These are phyloP conservation scores for Hypoxylon perforatum DNA, from an alignment of 495 filamentous ascomycete species.

Conservation along the genomic window DNA sequence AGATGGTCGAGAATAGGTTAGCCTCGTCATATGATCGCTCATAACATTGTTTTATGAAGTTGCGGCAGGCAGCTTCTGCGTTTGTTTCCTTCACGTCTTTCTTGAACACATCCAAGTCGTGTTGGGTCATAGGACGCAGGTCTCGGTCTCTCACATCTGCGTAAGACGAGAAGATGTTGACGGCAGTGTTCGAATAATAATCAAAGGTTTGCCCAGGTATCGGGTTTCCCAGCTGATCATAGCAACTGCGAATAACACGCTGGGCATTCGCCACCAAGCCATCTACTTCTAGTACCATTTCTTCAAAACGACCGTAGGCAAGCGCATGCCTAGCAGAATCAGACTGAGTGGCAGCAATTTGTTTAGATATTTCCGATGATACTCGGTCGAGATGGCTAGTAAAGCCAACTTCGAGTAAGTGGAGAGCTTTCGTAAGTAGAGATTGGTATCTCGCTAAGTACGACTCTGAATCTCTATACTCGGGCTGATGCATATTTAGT, in stretches of 20 bases:
- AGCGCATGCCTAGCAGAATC: constrained; percentile 62
- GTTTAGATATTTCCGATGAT: constrained; percentile 56
- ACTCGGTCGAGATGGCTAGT: constrained; percentile 56
- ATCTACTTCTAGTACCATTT: constrained; percentile 59
- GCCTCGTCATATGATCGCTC: constrained; percentile 62
- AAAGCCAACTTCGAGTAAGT: constrained; percentile 64
- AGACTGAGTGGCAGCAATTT: constrained; percentile 58
- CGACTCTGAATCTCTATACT: constrained; percentile 84
- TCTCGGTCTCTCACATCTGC: constrained; percentile 58
- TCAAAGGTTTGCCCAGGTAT: constrained; percentile 62
- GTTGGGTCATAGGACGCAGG: constrained; percentile 64
- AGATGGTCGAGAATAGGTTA: constrained; percentile 57
- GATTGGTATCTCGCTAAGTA: constrained; percentile 93
- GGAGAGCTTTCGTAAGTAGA: constrained; percentile 69
- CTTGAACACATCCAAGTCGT: constrained; percentile 62
- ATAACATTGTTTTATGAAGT: constrained; percentile 62
- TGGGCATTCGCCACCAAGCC: constrained; percentile 59
- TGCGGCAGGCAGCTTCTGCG: constrained; percentile 57
- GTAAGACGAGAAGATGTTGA: constrained; percentile 58
- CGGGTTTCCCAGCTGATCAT: constrained; percentile 71
- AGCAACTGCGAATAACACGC: constrained; percentile 61
- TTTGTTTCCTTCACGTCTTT: constrained; percentile 56
- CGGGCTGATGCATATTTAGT: constrained; percentile 63
- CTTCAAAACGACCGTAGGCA: constrained; percentile 62
- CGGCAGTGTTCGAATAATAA: constrained; percentile 71